These are phyloP conservation scores for Cyberlindnera mycetangii DNA, from an alignment of 805 yeast species.

Conservation along the genomic window DNA sequence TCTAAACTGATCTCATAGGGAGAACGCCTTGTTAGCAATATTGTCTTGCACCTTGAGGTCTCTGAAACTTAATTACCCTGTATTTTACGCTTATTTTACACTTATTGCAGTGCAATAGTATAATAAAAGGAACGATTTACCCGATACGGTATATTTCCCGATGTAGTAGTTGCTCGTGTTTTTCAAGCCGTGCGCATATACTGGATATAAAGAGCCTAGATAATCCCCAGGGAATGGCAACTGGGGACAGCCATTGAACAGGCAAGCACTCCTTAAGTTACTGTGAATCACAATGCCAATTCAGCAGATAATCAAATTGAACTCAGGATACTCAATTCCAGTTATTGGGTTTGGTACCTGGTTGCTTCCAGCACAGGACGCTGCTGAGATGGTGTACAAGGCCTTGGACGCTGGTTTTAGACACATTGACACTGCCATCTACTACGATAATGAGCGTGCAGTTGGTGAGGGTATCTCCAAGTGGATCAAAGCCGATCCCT, in stretches of 20 bases:
- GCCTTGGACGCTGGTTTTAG: constrained; percentile 70
- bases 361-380: constrained; percentile 36
- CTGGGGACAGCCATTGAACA: too few relatives aligned
- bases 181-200: too few relatives aligned
- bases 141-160: neutral
- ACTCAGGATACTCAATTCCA: constrained; percentile 56
- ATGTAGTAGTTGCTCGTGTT: too few relatives aligned
- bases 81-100: too few relatives aligned
- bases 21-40: too few relatives aligned
- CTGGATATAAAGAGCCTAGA: too few relatives aligned
- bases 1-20: too few relatives aligned
- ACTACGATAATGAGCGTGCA: constrained; percentile 63
- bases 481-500: constrained; percentile 45
- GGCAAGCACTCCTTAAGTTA: too few relatives aligned
- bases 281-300: constrained; percentile 4
- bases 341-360: constrained; percentile 57
- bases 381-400: constrained; percentile 44
- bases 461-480: constrained; percentile 55
- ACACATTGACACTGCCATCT: constrained; percentile 70
- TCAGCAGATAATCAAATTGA: constrained; percentile 30
- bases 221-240: too few relatives aligned
- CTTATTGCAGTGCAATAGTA: too few relatives aligned
- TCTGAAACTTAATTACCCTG: too few relatives aligned
- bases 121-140: neutral
- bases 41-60: too few relatives aligned